Evolutionary conservation across 1,284 basidiomycete species (phyloP).

Genomic region (Moniliella sp.): DNA sequence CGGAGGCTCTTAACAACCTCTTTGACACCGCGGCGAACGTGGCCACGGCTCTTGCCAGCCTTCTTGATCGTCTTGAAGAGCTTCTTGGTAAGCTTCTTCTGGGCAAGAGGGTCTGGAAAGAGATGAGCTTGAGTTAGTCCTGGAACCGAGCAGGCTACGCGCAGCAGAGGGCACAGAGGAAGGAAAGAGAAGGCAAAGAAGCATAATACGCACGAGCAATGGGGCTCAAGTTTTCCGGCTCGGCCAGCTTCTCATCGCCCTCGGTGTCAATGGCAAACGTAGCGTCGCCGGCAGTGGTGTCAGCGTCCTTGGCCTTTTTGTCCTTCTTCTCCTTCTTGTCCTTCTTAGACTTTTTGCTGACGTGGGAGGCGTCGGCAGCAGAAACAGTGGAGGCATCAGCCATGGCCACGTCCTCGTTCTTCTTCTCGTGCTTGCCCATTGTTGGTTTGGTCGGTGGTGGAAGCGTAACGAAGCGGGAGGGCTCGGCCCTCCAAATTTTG

Average conservation of each 20-base stretch:
- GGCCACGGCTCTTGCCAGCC: slow-evolving; percentile 28
- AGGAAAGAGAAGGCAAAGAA: too few species aligned
- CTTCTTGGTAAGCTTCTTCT: slow-evolving; percentile 25
- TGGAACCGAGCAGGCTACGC: too few species aligned
- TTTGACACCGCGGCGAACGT: slow-evolving; percentile 33
- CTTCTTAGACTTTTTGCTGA: slow-evolving; percentile 1
- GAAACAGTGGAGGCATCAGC: background rate
- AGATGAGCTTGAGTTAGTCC: background rate
- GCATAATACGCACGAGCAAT: slow-evolving; percentile 2
- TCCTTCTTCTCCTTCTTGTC: slow-evolving; percentile 2
- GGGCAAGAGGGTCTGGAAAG: slow-evolving; percentile 19
- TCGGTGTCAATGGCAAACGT: background rate
- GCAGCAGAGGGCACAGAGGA: too few species aligned
- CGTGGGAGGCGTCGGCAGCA: background rate
- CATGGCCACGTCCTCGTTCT: slow-evolving; percentile 2
- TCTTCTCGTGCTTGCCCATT: slow-evolving; percentile 1
- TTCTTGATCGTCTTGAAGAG: slow-evolving; percentile 33
- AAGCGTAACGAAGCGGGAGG: too few species aligned
- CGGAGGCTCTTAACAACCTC: slow-evolving; percentile 31
- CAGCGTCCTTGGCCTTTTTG: background rate
- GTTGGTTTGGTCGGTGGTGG: too few species aligned
- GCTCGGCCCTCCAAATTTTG: too few species aligned
- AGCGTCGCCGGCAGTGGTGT: background rate
- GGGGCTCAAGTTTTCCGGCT: background rate
- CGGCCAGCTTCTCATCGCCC: slow-evolving; percentile 1